Percentiles rank a stretch among this genome's conserved stretches.
Evolutionary conservation across 306 rosid genomes (phyloP).

Genomic region (Castanea mollissima): DNA sequence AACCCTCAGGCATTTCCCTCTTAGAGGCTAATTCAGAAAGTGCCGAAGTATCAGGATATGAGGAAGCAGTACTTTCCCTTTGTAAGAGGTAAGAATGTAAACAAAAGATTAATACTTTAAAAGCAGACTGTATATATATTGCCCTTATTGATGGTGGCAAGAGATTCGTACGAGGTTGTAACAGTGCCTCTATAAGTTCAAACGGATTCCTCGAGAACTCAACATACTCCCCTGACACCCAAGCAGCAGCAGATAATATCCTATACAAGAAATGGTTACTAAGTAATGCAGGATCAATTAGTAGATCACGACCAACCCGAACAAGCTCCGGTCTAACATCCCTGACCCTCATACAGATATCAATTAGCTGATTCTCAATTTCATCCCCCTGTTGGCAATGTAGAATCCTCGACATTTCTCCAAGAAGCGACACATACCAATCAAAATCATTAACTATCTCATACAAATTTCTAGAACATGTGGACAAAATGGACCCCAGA

Average conservation of each 20-base stretch:
- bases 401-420: conserved; percentile 82
- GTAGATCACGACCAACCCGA: conserved; percentile 64
- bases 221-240: conserved; percentile 83
- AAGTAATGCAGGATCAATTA: conserved; percentile 95
- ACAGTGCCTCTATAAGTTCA: conserved; percentile 80
- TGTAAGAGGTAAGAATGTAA: conserved; percentile 52
- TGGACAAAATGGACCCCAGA: conserved; percentile 62
- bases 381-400: conserved; percentile 82
- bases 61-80: conserved; percentile 29
- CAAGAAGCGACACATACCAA: conserved; percentile 83
- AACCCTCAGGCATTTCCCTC: conserved; percentile 31
- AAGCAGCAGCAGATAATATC: conserved; percentile 81
- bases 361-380: conserved; percentile 83
- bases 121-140: conserved; percentile 76
- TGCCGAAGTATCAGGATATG: conserved; percentile 27
- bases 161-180: conserved; percentile 87
- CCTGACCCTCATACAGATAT: conserved; percentile 84
- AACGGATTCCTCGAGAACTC: conserved; percentile 63
- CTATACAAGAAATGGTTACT: conserved; percentile 72
- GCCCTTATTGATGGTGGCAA: conserved; percentile 75
- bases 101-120: conserved; percentile 64
- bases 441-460: conserved; percentile 82
- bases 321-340: conserved; percentile 86
- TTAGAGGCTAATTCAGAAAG: conserved; percentile 30
- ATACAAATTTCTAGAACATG: conserved; percentile 63